Base-by-base conservation (phyloP, 192 early-diverging fungal species). In the Funneliformis geosporum region DNA sequence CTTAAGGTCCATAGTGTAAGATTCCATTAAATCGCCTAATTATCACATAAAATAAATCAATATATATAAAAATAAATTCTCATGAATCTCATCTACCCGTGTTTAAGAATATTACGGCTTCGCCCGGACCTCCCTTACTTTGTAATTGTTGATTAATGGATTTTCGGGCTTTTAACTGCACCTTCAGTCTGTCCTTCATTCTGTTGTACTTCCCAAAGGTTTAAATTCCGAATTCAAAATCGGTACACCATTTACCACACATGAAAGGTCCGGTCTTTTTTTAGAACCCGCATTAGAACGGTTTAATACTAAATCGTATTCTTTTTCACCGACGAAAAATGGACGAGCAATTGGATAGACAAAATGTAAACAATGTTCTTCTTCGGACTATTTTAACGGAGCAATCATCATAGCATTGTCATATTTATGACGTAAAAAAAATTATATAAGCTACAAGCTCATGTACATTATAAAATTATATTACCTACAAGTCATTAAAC, bases 381-480 rank as follows among this genome's bases (percentile, higher is more conserved):
- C 76, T 50, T 78, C 76, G 18, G 80, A 81, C 42, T 23, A 59
- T 79, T 76, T 86, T 82, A 28, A 21, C 28, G 62, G 76, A 38
- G 76, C 76, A 78, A 78, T 42, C 25, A 25, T 68, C 65, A 42
- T n/a, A 78, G 42, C 11, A 78, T 39, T 69, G 16, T 66, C 40
- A 68, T 78, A 78, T 78, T 64, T 78, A 60, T 46, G 42, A 78
- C 46, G 28, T 78, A 64, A 40, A 60, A 74, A 46, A 46, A 74
- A 74, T 64, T 78, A 44, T 68, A 27, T 78, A 68, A 68, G 39
- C 43, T 46, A 78, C 40, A 78, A 78, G 9, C 43, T 78, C 43
- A 62, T 59, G 64, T 76, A 69, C 18, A 44, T 47, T 46, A 78
- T 68, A 47, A 60, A 68, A 78, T 68, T 68, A 55, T 25, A 25